Base-by-base conservation (phyloP, 176 grass and related monocot species). In the Hyparrhenia diplandra region DNA sequence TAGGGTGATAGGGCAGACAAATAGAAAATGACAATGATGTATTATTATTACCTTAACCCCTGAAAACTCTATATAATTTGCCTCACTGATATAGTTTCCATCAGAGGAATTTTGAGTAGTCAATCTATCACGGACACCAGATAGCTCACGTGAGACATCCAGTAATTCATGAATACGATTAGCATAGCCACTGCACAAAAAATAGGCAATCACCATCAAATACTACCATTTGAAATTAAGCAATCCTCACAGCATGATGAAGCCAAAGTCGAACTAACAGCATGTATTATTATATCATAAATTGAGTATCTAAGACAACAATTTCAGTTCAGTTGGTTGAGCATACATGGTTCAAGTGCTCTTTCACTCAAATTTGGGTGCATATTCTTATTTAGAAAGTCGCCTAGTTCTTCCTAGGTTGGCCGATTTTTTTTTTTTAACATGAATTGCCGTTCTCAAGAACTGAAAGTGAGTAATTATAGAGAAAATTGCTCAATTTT, bases 31-130 rank as follows among this genome's bases (percentile, higher is more conserved):
- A 32, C 34, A 12, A 77, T 28, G 32, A 13, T 39, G 81, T 55
- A 75, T 41, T 55, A 78, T 40, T 55, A 88, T 80, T 86, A 98
- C 92, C 90, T 95, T 95, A 34, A 98, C 96, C 80, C 82, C 88
- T 80, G 96, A 89, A 86, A 98, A 98, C 78, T 98, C 96, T 73
- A 98, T 98, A 80, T 95, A 93, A 64, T 84, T 95, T 73, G 92
- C 96, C 82, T 98, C 92, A 30, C 88, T 91, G 61, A 92, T 92
- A 90, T 87, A 97, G 81, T 97, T 97, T 52, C 64, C 75, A 59
- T 64, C 70, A 71, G 78, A 78, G 76, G 78, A 89, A 83, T 75
- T 90, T 77, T 79, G 83, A 58, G 28, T 73, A 32, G 80, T 70
- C 35, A 74, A 88, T 73, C 34, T 86, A 71, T 91, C 92, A 10